Conservation (phyloP, 495 filamentous ascomycete species). For the Penicillium argentinense region DNA sequence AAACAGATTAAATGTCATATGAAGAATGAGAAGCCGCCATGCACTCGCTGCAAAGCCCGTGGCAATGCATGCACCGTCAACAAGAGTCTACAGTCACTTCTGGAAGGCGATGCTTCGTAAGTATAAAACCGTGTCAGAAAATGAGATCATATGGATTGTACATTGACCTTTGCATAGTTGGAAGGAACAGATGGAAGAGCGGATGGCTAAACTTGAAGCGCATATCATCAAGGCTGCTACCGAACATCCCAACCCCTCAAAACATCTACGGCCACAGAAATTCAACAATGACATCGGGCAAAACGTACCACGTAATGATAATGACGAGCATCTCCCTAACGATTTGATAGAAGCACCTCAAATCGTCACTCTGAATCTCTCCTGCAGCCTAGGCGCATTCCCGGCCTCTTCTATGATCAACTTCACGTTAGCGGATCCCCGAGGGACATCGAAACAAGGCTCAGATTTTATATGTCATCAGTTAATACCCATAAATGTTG, state of each 20-base stretch:
- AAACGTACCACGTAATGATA: neutral
- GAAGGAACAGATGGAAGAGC: conserved; percentile 9
- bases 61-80: conserved; percentile 11
- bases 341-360: neutral
- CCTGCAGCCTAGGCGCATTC: conserved; percentile 7
- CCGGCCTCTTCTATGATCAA: conserved; percentile 7
- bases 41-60: conserved; percentile 9
- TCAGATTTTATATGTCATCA: neutral
- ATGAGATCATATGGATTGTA: too few relatives aligned
- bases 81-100: conserved; percentile 9
- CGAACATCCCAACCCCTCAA: neutral
- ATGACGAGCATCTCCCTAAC: neutral
- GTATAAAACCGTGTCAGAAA: neutral
- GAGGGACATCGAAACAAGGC: neutral
- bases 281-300: neutral
- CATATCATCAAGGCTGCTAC: neutral
- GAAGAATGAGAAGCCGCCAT: conserved; percentile 5
- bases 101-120: conserved; percentile 9
- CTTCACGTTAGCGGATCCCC: neutral
- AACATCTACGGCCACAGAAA: neutral
- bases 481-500: neutral
- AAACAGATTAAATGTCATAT: conserved; percentile 13
- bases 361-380: conserved; percentile 1
- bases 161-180: conserved; percentile 2
- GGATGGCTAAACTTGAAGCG: conserved; percentile 4